Percentiles rank a stretch among this genome's conserved stretches.
Evolutionary conservation across 2,329 filamentous ascomycete genomes (phyloP).

Genomic region (Arthroderma uncinatum): DNA sequence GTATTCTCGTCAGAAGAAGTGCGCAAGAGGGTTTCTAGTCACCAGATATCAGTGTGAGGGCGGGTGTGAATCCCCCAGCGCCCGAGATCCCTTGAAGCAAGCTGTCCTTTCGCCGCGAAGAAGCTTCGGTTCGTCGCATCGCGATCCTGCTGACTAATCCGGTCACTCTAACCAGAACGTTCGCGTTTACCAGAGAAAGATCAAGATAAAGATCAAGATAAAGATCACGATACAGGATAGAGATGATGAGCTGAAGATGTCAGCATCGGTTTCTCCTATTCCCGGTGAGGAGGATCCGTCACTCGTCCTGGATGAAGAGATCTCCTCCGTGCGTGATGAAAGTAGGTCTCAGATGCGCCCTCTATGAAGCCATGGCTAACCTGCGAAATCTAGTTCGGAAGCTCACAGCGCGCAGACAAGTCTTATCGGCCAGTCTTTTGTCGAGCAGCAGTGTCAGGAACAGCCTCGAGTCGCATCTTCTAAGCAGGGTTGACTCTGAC

Average conservation of each 20-base stretch:
- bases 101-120: neutral
- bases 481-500: conserved; percentile 15
- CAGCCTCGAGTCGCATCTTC: conserved; percentile 16
- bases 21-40: neutral
- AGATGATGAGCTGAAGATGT: no score
- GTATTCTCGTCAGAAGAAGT: neutral
- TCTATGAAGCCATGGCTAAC: conserved; percentile 7
- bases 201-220: conserved; percentile 2
- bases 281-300: conserved; percentile 6
- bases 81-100: neutral
- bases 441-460: conserved; percentile 30
- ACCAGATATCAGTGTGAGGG: neutral
- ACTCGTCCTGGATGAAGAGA: conserved; percentile 29
- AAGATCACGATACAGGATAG: no score
- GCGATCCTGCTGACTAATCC: neutral
- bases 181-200: no score
- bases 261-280: no score
- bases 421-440: conserved; percentile 34
- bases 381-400: conserved; percentile 26
- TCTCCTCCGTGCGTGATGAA: conserved; percentile 31
- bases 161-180: no score
- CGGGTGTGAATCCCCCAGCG: neutral
- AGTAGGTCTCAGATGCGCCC: conserved; percentile 22
- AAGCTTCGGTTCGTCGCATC: no score
- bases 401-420: conserved; percentile 29